Evolutionary conservation across 1,139 yeast species (phyloP).

Genomic region (Debaryomyces sp.): DNA sequence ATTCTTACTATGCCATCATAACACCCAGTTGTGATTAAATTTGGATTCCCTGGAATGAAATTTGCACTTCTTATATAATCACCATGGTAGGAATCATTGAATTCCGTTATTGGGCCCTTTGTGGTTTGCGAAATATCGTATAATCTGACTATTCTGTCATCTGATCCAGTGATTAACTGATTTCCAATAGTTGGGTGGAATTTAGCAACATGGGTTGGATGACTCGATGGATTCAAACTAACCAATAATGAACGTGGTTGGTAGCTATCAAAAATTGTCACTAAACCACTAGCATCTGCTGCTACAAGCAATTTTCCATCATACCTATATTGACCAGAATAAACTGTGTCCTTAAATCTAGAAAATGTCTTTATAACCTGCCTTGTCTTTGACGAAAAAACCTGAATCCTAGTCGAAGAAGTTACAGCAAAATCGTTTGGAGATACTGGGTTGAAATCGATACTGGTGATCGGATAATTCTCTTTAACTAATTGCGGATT

Average conservation of each 20-base stretch:
- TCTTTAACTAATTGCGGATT: constrained; percentile 91
- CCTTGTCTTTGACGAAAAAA: constrained; percentile 89
- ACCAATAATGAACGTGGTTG: constrained; percentile 80
- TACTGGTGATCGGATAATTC: constrained; percentile 86
- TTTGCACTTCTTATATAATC: constrained; percentile 88
- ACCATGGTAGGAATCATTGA: constrained; percentile 66
- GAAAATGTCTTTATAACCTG: constrained; percentile 89
- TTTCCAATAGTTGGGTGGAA: constrained; percentile 77
- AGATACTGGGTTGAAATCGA: constrained; percentile 80
- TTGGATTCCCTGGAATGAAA: constrained; percentile 74
- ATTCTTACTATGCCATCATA: constrained; percentile 87
- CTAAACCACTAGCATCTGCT: constrained; percentile 86
- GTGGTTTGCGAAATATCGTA: constrained; percentile 85
- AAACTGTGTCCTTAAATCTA: constrained; percentile 88
- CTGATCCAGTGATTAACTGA: constrained; percentile 84
- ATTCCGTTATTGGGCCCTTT: constrained; percentile 63
- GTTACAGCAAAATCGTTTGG: constrained; percentile 96
- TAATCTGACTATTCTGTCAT: constrained; percentile 81
- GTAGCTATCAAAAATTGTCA: constrained; percentile 79
- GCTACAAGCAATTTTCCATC: constrained; percentile 87
- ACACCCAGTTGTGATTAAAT: constrained; percentile 87
- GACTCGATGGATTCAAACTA: constrained; percentile 76
- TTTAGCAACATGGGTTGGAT: constrained; percentile 93
- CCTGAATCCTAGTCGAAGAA: constrained; percentile 87
- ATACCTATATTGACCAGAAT: constrained; percentile 76